phyloP scores from a whole-genome alignment of 768 basidiomycete species.

The Dictyophora rubrovolvata region DNA sequence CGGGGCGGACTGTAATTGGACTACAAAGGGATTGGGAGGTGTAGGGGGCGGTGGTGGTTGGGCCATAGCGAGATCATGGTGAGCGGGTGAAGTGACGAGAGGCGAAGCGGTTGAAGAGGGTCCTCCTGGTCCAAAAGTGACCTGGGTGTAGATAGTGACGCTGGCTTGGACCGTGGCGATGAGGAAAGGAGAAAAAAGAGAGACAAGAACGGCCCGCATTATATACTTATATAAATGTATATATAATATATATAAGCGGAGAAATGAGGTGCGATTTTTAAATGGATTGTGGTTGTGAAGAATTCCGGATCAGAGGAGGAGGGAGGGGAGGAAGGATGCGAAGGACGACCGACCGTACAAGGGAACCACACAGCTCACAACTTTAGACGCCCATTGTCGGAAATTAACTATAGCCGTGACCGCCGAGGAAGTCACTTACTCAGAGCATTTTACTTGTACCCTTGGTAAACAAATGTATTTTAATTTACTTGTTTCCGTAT shows the following conservation, averaged over 20 bases:
- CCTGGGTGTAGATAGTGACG: constrained; percentile 9
- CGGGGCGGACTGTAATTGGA: constrained; percentile 27
- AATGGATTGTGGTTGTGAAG: neutral
- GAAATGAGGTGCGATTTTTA: neutral
- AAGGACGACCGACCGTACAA: neutral
- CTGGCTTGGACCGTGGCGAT: neutral
- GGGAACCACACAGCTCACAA: neutral
- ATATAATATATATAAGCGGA: neutral
- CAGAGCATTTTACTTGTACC: neutral
- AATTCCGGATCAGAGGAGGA: neutral
- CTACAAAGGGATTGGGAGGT: constrained; percentile 30
- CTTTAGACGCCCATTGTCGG: neutral
- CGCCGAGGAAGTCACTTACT: neutral
- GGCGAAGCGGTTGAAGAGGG: neutral
- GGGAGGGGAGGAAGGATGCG: neutral
- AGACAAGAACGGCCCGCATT: neutral
- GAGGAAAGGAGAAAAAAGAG: neutral
- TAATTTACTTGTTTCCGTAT: neutral
- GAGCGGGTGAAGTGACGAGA: constrained; percentile 34
- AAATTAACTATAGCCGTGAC: neutral
- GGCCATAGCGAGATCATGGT: constrained; percentile 43
- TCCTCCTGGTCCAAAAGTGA: neutral
- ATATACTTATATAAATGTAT: neutral
- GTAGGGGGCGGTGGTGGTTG: constrained; percentile 41
- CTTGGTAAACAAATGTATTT: neutral